phyloP scores from a whole-genome alignment of 768 basidiomycete genomes.

The Phaeotremella skinneri region DNA sequence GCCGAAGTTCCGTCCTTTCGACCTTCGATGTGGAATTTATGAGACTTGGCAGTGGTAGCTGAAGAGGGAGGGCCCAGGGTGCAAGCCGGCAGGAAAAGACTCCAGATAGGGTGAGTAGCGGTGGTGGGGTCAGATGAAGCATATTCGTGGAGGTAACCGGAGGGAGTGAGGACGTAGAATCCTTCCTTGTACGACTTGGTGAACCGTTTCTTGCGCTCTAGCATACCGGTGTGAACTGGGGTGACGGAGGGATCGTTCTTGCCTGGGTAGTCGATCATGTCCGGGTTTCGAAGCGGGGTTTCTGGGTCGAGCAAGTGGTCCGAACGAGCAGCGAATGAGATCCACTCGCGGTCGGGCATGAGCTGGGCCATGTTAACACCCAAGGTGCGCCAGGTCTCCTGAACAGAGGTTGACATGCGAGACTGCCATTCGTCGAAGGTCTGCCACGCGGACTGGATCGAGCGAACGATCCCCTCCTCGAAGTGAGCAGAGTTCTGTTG shows the following conservation, averaged over 20 bases:
- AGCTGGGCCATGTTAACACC: conserved; percentile 73
- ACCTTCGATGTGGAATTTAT: conserved; percentile 98
- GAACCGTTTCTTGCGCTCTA: conserved; percentile 95
- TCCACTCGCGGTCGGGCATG: conserved; percentile 89
- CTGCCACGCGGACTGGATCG: conserved; percentile 93
- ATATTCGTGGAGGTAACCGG: conserved; percentile 95
- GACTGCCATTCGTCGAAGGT: conserved; percentile 82
- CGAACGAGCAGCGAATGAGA: conserved; percentile 84
- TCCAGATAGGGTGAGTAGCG: conserved; percentile 65
- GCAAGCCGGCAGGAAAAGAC: conserved; percentile 88
- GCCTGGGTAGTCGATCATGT: conserved; percentile 73
- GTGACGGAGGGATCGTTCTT: conserved; percentile 84
- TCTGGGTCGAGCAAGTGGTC: conserved; percentile 97
- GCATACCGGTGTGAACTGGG: conserved; percentile 79
- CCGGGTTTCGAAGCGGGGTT: conserved; percentile 67
- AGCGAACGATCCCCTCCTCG: conserved; percentile 91
- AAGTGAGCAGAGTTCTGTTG: conserved; percentile 96
- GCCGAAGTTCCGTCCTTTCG: conserved; percentile 73
- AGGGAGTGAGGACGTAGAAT: conserved; percentile 89
- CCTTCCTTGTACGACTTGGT: conserved; percentile 79
- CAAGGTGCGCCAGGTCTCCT: conserved; percentile 71
- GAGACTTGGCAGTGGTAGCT: conserved; percentile 62
- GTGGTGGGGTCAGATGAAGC: conserved; percentile 66
- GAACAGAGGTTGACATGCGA: conserved; percentile 69
- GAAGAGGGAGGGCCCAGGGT: conserved; percentile 88